Percentiles rank a stretch among this genome's conserved stretches.
Evolutionary conservation across 2,329 filamentous ascomycete species (phyloP).

Genomic region (Sporothrix pallida): DNA sequence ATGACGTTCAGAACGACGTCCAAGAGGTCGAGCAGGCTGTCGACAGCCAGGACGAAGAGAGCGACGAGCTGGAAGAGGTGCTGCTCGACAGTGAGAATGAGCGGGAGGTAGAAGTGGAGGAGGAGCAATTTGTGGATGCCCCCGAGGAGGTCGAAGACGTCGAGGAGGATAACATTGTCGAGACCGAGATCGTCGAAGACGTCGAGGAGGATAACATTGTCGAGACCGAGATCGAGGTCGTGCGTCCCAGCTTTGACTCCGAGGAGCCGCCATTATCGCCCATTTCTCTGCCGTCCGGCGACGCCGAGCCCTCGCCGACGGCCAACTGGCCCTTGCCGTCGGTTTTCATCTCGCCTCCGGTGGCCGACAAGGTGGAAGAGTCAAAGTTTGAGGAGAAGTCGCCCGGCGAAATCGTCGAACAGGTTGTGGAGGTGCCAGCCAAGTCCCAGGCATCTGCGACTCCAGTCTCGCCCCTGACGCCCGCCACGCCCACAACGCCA

Average conservation of each 20-base stretch:
- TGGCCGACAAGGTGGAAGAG: background rate
- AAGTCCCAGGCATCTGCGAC: background rate
- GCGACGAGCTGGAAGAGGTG: too few relatives aligned
- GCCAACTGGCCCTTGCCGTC: slow-evolving; percentile 38
- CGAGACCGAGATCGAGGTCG: background rate
- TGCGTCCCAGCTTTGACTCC: background rate
- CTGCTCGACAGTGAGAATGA: background rate
- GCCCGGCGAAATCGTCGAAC: background rate
- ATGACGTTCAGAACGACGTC: background rate
- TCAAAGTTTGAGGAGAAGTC: background rate
- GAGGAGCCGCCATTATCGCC: slow-evolving; percentile 19
- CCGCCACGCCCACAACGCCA: background rate
- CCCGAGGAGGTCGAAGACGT: background rate
- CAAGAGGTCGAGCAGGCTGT: background rate
- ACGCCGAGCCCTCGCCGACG: slow-evolving; percentile 31
- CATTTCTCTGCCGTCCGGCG: slow-evolving; percentile 9
- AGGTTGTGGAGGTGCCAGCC: background rate
- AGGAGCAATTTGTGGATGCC: background rate
- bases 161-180: background rate
- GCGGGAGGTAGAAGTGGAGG: background rate
- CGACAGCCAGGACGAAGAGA: too few relatives aligned
- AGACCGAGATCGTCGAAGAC: background rate
- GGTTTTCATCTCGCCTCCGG: background rate
- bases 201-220: background rate
- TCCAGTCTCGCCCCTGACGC: background rate